Conservation (phyloP, 805 yeast genomes). For the Candida tallmaniae region DNA sequence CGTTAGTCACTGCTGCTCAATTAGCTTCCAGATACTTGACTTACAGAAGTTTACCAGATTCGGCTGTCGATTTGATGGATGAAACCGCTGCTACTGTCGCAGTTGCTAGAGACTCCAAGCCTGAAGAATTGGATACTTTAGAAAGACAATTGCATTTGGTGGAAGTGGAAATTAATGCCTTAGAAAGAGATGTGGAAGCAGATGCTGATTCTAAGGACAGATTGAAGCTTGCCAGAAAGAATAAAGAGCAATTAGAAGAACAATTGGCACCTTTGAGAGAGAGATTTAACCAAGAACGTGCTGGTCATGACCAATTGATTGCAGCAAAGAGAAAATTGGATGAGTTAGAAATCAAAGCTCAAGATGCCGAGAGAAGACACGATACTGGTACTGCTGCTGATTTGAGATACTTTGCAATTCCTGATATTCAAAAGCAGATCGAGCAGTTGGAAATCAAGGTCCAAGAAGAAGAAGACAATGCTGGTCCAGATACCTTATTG, state of each 20-base stretch:
- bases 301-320: conserved; percentile 88
- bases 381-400: conserved; percentile 95
- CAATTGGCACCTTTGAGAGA: conserved; percentile 80
- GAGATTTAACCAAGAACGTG: conserved; percentile 79
- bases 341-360: conserved; percentile 88
- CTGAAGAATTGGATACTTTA: conserved; percentile 90
- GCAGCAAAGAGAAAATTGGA: conserved; percentile 86
- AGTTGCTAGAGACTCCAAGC: conserved; percentile 96
- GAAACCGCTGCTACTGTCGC: conserved; percentile 97
- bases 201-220: conserved; percentile 82
- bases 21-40: conserved; percentile 92
- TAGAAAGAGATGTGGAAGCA: conserved; percentile 92
- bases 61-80: conserved; percentile 94
- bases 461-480: conserved; percentile 67
- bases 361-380: conserved; percentile 94
- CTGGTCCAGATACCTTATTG: conserved; percentile 60
- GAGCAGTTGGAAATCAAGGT: conserved; percentile 69
- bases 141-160: conserved; percentile 89
- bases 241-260: conserved; percentile 80
- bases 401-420: conserved; percentile 94
- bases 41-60: conserved; percentile 92
- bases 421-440: conserved; percentile 78
- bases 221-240: conserved; percentile 70
- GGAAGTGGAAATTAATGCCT: conserved; percentile 94
- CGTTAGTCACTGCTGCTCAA: conserved; percentile 90